These are phyloP conservation scores for Fusarium stilboides DNA, from an alignment of 2,329 filamentous ascomycete species.

Conservation along the genomic window DNA sequence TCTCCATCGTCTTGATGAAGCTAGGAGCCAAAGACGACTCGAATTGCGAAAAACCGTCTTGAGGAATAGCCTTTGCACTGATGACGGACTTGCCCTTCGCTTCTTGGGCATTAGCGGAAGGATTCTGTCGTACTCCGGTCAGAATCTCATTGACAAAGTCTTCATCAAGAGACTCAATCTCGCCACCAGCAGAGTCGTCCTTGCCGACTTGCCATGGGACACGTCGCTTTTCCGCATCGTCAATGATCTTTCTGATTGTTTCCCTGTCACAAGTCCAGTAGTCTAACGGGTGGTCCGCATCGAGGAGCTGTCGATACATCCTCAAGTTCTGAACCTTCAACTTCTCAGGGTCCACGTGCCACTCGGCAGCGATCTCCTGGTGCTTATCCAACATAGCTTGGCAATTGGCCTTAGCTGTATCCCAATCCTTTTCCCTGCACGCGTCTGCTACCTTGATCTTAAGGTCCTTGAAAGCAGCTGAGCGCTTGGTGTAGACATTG, in stretches of 20 bases:
- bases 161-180: conserved; percentile 16
- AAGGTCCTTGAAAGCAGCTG: conserved; percentile 19
- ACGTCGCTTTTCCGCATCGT: conserved; percentile 14
- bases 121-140: background rate
- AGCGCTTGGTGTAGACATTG: conserved; percentile 28
- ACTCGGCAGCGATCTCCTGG: background rate
- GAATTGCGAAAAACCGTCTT: background rate
- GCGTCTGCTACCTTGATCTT: background rate
- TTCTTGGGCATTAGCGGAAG: accelerated
- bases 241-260: background rate
- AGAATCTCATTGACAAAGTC: conserved; percentile 5
- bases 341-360: conserved; percentile 3
- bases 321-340: conserved; percentile 24
- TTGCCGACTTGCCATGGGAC: conserved; percentile 25
- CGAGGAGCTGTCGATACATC: background rate
- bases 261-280: background rate
- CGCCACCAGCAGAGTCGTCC: background rate
- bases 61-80: accelerated
- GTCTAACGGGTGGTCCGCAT: background rate
- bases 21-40: background rate
- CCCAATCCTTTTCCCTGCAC: conserved; percentile 6
- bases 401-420: background rate
- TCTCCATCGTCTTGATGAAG: conserved; percentile 13
- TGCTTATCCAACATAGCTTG: conserved; percentile 4
- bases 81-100: background rate